Conservation (phyloP, 129 eudicot species). For the Ambrosia trifida region DNA sequence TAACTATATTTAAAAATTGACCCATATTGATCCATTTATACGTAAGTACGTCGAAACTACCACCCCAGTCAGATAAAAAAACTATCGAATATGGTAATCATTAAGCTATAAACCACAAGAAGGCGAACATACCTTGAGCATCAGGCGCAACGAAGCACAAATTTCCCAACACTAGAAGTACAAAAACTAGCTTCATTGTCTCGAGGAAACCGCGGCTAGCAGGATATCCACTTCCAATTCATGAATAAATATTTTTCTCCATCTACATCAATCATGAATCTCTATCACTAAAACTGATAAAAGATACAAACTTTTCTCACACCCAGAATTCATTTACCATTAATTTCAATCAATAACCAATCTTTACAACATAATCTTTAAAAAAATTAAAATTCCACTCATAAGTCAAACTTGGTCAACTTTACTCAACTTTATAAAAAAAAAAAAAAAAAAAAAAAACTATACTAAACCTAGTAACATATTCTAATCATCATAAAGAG, state of each 20-base stretch:
- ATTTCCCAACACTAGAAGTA: constrained; percentile 39
- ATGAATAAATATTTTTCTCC: not conserved
- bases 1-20: not conserved
- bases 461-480: constrained; percentile 1
- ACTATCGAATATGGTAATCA: constrained; percentile 2
- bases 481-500: not conserved
- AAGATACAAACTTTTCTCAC: not conserved
- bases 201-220: constrained; percentile 20
- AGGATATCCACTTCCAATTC: not conserved
- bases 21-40: not conserved
- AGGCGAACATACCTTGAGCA: constrained; percentile 61
- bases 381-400: not conserved
- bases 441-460: no score
- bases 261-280: not conserved
- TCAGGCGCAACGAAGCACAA: constrained; percentile 59
- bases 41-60: not conserved
- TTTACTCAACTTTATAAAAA: not conserved
- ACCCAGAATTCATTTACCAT: not conserved
- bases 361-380: not conserved
- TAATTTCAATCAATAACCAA: not conserved
- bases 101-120: constrained; percentile 1
- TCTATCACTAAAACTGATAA: not conserved
- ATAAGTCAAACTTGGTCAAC: not conserved
- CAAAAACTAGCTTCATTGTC: constrained; percentile 52
- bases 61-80: not conserved